These are phyloP conservation scores for Fusarium albosuccineum DNA, from an alignment of 2,329 filamentous ascomycete genomes.

Conservation along the genomic window DNA sequence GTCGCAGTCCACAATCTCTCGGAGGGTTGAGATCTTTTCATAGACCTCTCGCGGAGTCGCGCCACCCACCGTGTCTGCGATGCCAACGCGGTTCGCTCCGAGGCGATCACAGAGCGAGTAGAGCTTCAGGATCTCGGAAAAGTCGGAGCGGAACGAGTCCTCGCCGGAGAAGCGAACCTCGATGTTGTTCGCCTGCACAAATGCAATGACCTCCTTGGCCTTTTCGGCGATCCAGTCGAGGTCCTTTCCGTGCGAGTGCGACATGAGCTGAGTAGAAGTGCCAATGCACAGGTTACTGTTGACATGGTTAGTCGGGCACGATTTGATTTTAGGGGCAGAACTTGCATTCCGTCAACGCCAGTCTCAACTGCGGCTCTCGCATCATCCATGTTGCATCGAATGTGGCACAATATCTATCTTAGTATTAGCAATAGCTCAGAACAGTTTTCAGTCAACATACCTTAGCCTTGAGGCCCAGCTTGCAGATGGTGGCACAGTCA, in stretches of 20 bases:
- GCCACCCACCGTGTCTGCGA: slow-evolving; percentile 93
- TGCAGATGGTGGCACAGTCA: slow-evolving; percentile 94
- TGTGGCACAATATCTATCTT: slow-evolving; percentile 29
- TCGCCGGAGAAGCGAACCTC: slow-evolving; percentile 71
- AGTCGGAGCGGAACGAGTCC: slow-evolving; percentile 87
- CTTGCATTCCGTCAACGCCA: slow-evolving; percentile 65
- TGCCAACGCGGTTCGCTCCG: slow-evolving; percentile 87
- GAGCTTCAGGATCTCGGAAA: slow-evolving; percentile 80
- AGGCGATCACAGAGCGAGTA: slow-evolving; percentile 87
- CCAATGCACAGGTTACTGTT: slow-evolving; percentile 80
- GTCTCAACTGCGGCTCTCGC: slow-evolving; percentile 85
- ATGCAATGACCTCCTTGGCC: slow-evolving; percentile 51
- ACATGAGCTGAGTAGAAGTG: slow-evolving; percentile 83
- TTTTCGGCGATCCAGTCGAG: slow-evolving; percentile 86
- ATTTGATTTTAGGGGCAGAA: not conserved
- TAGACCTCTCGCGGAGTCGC: slow-evolving; percentile 89
- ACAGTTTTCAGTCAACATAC: not conserved
- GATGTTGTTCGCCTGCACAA: slow-evolving; percentile 38
- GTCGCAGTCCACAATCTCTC: slow-evolving; percentile 73
- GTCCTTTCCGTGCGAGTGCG: slow-evolving; percentile 91
- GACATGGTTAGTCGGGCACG: not conserved
- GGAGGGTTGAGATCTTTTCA: slow-evolving; percentile 85
- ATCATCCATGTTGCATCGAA: slow-evolving; percentile 54
- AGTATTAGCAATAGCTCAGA: too few relatives aligned
- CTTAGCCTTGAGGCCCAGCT: slow-evolving; percentile 85